phyloP scores from a whole-genome alignment of 1,284 basidiomycete genomes.

The Taiwanofungus camphoratus region DNA sequence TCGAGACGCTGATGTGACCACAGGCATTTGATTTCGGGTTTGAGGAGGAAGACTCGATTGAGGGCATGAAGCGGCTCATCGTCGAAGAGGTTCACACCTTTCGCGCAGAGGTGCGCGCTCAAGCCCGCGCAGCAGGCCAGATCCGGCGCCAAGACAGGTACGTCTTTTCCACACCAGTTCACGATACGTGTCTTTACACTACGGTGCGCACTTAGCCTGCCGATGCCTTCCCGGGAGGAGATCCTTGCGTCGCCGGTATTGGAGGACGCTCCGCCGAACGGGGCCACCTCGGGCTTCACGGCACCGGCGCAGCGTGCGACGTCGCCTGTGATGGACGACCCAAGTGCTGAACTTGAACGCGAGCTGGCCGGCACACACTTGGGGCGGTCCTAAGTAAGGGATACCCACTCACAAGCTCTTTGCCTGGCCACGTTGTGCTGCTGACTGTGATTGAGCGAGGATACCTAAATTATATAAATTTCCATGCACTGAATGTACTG shows the following conservation, averaged over 20 bases:
- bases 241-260: conserved; percentile 70
- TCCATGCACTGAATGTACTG: too few species aligned
- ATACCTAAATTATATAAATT: too few species aligned
- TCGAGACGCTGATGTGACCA: not conserved
- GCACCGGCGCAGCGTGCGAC: conserved; percentile 26
- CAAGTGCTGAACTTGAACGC: conserved; percentile 80
- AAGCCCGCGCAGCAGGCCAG: conserved; percentile 64
- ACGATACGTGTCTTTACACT: not conserved
- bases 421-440: too few species aligned
- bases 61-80: conserved; percentile 96
- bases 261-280: conserved; percentile 60
- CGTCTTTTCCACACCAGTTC: conserved; percentile 11
- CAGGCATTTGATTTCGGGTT: conserved; percentile 97
- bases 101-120: conserved; percentile 77
- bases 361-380: conserved; percentile 51
- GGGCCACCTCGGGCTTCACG: conserved; percentile 67
- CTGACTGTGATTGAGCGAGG: too few species aligned
- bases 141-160: conserved; percentile 71
- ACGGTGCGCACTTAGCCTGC: conserved; percentile 46
- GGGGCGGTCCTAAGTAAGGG: too few species aligned
- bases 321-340: conserved; percentile 74
- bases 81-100: conserved; percentile 91
- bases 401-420: too few species aligned
- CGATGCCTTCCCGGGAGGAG: conserved; percentile 74
- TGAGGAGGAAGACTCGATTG: conserved; percentile 92